Base-by-base conservation (phyloP, 148 eudicot genomes). In the Silene latifolia region DNA sequence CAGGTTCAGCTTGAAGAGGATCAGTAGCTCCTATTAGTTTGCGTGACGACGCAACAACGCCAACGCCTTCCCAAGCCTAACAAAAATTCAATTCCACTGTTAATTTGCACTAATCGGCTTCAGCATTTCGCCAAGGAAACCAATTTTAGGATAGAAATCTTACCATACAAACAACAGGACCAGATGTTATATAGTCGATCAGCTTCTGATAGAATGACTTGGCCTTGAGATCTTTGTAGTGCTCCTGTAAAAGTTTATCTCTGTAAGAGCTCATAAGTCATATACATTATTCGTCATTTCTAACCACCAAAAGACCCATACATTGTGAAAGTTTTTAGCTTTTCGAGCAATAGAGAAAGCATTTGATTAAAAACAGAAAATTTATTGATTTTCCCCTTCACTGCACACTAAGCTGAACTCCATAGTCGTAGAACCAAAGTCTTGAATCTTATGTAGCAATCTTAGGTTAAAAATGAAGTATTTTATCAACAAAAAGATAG, bases 101-200 rank as follows among this genome's bases (percentile, higher is more conserved):
- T 69, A 35, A 27, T 12, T 10, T 69, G 13, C 24, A 78, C 57
- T 11, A 29, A 54, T 20, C 23, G 1, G 19, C 74, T 11, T 67
- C 23, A 66, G 13, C 4, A 13, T 42, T 47, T 24, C 11, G 11
- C 12, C n/a, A 66, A 39, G 14, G 27, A 59, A 27, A 64, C 12
- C 13, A 53, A 17, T 8, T 62, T 53, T 79, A 46, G 54, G 42
- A 14, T 48, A 69, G 42, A 51, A 51, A 73, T 35, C 66, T 83
- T 88, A 94, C 98, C 98, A 94, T 94, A 81, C 97, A 90, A 69
- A 95, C 97, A 79, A 95, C 98, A 35, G 98, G 98, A 69, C 98
- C 98, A 32, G 97, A 92, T 63, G 92, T 90, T 61, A 95, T 95
- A 83, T 92, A 95, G 42, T 82, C 79, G 18, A 90, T 95, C 84